Evolutionary conservation across 805 yeast species (phyloP).

Genomic region (Ogataea minuta): DNA sequence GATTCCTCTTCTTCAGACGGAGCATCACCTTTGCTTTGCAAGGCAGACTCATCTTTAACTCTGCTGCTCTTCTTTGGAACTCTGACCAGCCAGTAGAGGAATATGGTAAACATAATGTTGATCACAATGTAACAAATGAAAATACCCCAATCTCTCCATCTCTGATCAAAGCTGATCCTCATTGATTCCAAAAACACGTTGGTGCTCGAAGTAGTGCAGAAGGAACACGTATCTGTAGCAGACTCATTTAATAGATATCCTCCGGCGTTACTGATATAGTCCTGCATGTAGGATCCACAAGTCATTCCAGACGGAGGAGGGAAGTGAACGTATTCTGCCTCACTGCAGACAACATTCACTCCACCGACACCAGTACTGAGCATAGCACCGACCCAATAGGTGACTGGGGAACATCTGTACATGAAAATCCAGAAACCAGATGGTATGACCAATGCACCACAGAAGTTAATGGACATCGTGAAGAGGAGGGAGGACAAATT

Average conservation of each 20-base stretch:
- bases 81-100: constrained; percentile 58
- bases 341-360: constrained; percentile 45
- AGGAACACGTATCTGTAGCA: constrained; percentile 55
- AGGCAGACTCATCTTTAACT: constrained; percentile 26
- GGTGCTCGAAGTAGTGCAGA: constrained; percentile 57
- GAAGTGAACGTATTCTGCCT: constrained; percentile 46
- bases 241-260: constrained; percentile 46
- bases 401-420: constrained; percentile 71
- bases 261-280: constrained; percentile 37
- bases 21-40: constrained; percentile 16
- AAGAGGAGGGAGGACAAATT: constrained; percentile 55
- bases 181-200: constrained; percentile 54
- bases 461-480: constrained; percentile 64
- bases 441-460: constrained; percentile 71
- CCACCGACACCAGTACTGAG: constrained; percentile 56
- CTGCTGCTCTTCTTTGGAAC: constrained; percentile 61
- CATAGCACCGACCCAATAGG: constrained; percentile 59
- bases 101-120: constrained; percentile 35
- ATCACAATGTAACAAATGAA: constrained; percentile 48
- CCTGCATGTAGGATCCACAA: constrained; percentile 53
- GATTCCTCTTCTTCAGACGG: constrained; percentile 1
- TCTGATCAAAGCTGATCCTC: constrained; percentile 43
- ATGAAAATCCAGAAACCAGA: constrained; percentile 75
- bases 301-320: constrained; percentile 54
- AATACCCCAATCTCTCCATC: constrained; percentile 65